Evolutionary conservation across 108 stramenopile species (phyloP), one percentile per base, ranked within the genome.

Genomic region (Discostella pseudostelligera): DNA sequence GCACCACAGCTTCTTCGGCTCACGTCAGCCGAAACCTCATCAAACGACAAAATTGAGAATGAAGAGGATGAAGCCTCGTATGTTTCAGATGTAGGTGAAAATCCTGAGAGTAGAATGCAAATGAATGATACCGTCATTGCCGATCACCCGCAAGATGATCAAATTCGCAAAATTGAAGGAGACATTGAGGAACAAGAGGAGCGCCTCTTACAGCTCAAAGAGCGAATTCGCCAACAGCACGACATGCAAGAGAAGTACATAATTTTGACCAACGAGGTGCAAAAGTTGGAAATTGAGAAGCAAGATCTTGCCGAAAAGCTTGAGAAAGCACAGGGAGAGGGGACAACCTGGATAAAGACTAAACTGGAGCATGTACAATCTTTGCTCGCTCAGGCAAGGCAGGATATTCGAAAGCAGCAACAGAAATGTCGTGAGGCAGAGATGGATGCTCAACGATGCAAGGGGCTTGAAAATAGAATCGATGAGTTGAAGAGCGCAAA

Each of bases 221-320:
- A 84, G 4, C 86, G 80, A 58, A 60, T 88, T 26, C 76, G 74
- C 62, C 76, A 75, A 28, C 90, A 93, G 62, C 81, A 87, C 59
- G 72, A 83, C 39, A 72, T 93, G 68, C 89, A 93, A 62, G 78
- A 77, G 8, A 88, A 87, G 40, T 93, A 89, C 62, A 85, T 88
- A 46, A 70, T 68, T 24, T 59, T 90, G 57, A 73, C 89, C 83
- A 68, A 65, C 8, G 88, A 90, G 46, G 87, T 93, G 1, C 78
- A 82, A 47, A 62, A 77, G 9, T 76, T 93, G 0, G 92, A 93
- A 62, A 40, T 66, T 2, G 92, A 93, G 72, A 89, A 88, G 61
- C 51, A 59, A 21, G 61, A 55, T 28, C 68, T 93, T 7, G 78
- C 82, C 9, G 65, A 83, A 1, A 73, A 90, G 56, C 76, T 93